phyloP scores from a whole-genome alignment of 768 basidiomycete species.

The Suillus subluteus region DNA sequence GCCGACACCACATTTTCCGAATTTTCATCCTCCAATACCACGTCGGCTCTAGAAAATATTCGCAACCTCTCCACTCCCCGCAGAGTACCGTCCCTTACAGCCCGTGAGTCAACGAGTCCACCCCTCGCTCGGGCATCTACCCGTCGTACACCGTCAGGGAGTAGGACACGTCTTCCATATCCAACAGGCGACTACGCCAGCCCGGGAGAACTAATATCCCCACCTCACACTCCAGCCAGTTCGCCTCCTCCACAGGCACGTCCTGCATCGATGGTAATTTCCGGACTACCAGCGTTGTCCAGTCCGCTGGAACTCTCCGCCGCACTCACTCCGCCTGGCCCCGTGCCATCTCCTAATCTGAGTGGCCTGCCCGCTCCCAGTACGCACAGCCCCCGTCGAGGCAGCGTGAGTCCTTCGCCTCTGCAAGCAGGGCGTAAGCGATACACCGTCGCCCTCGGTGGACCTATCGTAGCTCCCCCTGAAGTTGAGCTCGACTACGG shows the following conservation, averaged over 20 bases:
- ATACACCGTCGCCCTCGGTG: slow-evolving; percentile 85
- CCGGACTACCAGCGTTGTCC: slow-evolving; percentile 44
- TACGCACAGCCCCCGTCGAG: slow-evolving; percentile 42
- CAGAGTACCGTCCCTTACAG: slow-evolving; percentile 42
- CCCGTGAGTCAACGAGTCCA: slow-evolving; percentile 66
- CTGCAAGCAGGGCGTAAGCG: slow-evolving; percentile 60
- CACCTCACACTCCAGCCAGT: slow-evolving; percentile 42
- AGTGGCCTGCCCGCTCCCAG: slow-evolving; percentile 48
- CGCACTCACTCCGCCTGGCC: slow-evolving; percentile 28
- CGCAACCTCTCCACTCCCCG: slow-evolving; percentile 34
- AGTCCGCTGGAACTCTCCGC: slow-evolving; percentile 25
- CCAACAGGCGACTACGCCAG: slow-evolving; percentile 84
- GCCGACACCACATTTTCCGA: slow-evolving; percentile 14
- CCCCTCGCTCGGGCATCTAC: slow-evolving; percentile 55
- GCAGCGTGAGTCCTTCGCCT: slow-evolving; percentile 72
- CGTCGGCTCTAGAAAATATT: slow-evolving; percentile 19
- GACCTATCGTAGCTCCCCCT: slow-evolving; percentile 55
- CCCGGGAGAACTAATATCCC: slow-evolving; percentile 51
- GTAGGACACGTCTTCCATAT: slow-evolving; percentile 66
- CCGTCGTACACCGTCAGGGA: slow-evolving; percentile 29
- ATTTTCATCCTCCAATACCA: slow-evolving; percentile 12
- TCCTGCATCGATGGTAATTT: slow-evolving; percentile 47
- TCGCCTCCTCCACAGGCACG: slow-evolving; percentile 48
- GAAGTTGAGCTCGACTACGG: slow-evolving; percentile 34
- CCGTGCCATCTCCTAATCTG: slow-evolving; percentile 26